Evolutionary conservation across 352 stramenopile species (phyloP).

Genomic region (Globisporangium apiculatum): DNA sequence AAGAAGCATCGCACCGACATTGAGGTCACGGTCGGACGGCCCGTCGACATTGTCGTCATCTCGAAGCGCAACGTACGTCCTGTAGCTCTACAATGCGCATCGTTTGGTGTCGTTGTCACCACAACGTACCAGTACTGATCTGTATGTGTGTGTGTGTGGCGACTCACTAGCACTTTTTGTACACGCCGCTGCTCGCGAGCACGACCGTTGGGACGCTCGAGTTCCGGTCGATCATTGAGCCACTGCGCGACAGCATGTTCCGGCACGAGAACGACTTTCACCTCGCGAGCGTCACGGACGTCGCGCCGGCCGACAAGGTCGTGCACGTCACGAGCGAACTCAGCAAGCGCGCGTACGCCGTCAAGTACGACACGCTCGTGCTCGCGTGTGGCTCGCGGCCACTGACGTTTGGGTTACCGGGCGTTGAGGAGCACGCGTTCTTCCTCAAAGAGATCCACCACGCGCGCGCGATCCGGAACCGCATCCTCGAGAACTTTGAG

Average conservation of each 20-base stretch:
- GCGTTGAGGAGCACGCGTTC: conserved; percentile 90
- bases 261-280: conserved; percentile 73
- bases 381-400: conserved; percentile 90
- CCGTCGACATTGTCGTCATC: conserved; percentile 70
- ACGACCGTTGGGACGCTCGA: conserved; percentile 95
- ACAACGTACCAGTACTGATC: too few species aligned
- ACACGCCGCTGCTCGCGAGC: conserved; percentile 95
- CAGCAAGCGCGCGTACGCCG: conserved; percentile 49
- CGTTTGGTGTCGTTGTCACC: background rate
- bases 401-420: conserved; percentile 92
- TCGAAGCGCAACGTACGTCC: conserved; percentile 77
- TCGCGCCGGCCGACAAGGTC: conserved; percentile 75
- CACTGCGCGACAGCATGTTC: conserved; percentile 83
- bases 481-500: conserved; percentile 92
- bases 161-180: conserved; percentile 98
- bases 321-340: conserved; percentile 67
- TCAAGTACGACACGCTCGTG: conserved; percentile 94
- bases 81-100: too few species aligned
- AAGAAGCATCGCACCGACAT: conserved; percentile 74
- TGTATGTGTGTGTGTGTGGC: conserved; percentile 7
- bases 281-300: conserved; percentile 51
- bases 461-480: conserved; percentile 78
- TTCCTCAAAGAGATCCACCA: conserved; percentile 98
- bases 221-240: conserved; percentile 96
- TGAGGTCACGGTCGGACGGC: conserved; percentile 41